Evolutionary conservation across 2,329 filamentous ascomycete species (phyloP).

Genomic region (Fusarium redolens): DNA sequence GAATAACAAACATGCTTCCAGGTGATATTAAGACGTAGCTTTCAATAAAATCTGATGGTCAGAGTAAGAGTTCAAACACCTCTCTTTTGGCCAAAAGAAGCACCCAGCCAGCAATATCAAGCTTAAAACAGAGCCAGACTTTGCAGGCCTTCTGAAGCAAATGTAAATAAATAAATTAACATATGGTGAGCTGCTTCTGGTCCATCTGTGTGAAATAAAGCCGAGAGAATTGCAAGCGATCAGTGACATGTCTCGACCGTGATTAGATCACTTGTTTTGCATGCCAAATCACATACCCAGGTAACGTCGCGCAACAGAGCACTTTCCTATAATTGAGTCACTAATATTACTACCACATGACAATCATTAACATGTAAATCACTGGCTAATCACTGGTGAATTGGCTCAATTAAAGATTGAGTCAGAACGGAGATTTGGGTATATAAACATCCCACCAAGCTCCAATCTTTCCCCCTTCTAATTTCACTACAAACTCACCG

Average conservation of each 20-base stretch:
- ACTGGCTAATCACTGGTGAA: too few species aligned
- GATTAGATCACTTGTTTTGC: neutral
- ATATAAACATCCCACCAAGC: neutral
- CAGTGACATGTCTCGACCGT: neutral
- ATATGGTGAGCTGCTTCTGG: rapidly evolving
- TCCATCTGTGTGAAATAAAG: rapidly evolving
- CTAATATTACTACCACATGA: neutral
- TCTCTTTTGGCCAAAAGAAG: neutral
- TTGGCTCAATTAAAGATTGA: neutral
- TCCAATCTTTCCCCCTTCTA: neutral
- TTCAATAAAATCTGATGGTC: neutral
- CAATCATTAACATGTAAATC: rapidly evolving
- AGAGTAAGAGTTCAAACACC: too few species aligned
- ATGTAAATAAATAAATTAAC: rapidly evolving
- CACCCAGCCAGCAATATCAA: neutral
- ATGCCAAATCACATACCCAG: neutral
- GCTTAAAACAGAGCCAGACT: neutral
- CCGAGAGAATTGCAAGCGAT: neutral
- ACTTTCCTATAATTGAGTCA: neutral
- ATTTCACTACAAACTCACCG: too few species aligned
- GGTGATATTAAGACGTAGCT: neutral
- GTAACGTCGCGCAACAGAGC: neutral
- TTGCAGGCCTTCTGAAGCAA: neutral
- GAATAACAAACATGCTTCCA: neutral
- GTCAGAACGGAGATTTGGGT: rapidly evolving